Evolutionary conservation across 2,329 filamentous ascomycete species (phyloP), one percentile per base, ranked within the genome.

Genomic region (Fonsecaea nubica): DNA sequence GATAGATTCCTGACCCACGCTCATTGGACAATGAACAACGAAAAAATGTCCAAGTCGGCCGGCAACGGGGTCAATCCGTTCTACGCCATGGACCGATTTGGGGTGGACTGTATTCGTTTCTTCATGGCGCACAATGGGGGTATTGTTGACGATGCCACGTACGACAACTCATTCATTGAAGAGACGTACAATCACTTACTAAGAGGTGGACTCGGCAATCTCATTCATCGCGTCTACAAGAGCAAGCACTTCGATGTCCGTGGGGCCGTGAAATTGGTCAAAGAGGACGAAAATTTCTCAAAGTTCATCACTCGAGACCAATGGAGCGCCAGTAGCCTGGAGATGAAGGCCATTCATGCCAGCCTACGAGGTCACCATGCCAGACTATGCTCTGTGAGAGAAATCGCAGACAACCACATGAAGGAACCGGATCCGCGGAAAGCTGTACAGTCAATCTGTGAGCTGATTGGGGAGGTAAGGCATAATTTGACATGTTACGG

Each of bases 21-120:
- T 1, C 95, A 99, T 77, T 99, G 96, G 95, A 96, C 93, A 13
- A 89, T 99, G 80, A 92, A 91, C 63, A 88, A 88, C 61, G 87
- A 89, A 72, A 99, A 99, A 79, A 99, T 99, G 93, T 94, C 93
- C 68, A 99, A 99, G 78, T 96, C 92, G 1, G 87, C 90, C 1
- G 95, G 95, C 69, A 97, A 97, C 76, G 94, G 96, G 1, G 94
- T 99, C 52, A 95, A 97, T 75, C 95, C 95, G 0, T 93, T 96
- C 75, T 92, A 92, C 72, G 95, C 95, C 12, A 86, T 98, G 56
- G 90, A 97, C 69, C 87, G 93, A 6, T 99, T 93, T 79, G 93
- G 92, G 2, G 83, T 93, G 4, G 96, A 99, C 76, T 85, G 89
- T 0, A 88, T 99, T 84, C 90, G 95, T 9, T 98, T 91, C 79